phyloP scores from a whole-genome alignment of 169 alveolate species.

The Besnoitia besnoiti region DNA sequence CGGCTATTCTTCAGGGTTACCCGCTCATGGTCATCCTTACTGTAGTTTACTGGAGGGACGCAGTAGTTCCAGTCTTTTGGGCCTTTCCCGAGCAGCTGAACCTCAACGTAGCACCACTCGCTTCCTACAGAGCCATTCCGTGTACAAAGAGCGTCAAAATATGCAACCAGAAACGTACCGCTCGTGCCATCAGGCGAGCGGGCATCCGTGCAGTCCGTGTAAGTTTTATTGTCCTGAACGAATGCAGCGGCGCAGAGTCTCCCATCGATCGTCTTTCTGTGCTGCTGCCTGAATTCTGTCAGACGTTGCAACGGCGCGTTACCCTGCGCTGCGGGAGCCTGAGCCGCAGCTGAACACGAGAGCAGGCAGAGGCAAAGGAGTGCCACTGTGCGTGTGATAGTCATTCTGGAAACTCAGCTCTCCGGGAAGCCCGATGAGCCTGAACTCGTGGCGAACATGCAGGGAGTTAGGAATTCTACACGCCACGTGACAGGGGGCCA shows the following conservation, averaged over 20 bases:
- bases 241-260: slow-evolving; percentile 90
- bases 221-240: slow-evolving; percentile 87
- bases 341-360: background rate
- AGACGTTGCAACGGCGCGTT: slow-evolving; percentile 44
- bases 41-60: slow-evolving; percentile 53
- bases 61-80: slow-evolving; percentile 85
- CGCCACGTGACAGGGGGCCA: background rate
- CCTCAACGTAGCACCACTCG: slow-evolving; percentile 93
- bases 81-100: slow-evolving; percentile 90
- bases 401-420: background rate
- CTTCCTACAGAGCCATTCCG: slow-evolving; percentile 72
- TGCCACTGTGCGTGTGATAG: background rate
- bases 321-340: background rate
- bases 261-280: slow-evolving; percentile 88
- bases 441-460: background rate
- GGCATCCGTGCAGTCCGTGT: slow-evolving; percentile 88
- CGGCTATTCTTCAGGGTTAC: background rate
- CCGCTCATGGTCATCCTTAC: background rate
- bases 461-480: background rate
- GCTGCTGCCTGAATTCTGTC: slow-evolving; percentile 86
- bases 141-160: background rate
- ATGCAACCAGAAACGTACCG: slow-evolving; percentile 63
- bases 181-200: slow-evolving; percentile 90
- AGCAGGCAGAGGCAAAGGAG: background rate
- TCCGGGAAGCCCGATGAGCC: background rate